Conservation (phyloP, 2,329 filamentous ascomycete genomes). For the Nectriaceae sp. region DNA sequence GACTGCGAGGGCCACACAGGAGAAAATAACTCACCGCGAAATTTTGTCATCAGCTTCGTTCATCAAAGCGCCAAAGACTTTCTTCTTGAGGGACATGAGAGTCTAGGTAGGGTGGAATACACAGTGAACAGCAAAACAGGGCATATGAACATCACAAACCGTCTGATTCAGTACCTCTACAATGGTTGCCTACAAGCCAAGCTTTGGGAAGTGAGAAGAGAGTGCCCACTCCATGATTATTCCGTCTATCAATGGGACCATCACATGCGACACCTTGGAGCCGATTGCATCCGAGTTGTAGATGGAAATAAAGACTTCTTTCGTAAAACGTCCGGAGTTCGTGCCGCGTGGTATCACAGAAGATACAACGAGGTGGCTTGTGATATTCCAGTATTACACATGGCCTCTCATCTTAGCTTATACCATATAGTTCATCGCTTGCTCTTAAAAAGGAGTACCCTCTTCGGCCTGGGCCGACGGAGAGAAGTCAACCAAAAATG, state of each 20-base stretch:
- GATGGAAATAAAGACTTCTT: not conserved
- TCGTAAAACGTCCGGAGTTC: not conserved
- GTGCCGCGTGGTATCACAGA: not conserved
- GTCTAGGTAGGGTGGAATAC: not conserved
- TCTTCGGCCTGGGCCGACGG: not conserved
- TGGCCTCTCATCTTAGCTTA: not conserved
- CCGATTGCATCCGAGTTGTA: not conserved
- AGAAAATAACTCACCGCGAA: not conserved
- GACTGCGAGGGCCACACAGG: not conserved
- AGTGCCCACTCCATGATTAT: not conserved
- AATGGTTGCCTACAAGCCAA: not conserved
- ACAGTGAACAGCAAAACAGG: not conserved
- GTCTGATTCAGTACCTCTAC: not conserved
- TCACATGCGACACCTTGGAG: not conserved
- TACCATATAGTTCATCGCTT: not conserved
- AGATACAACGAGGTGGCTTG: not conserved
- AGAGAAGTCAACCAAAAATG: not conserved
- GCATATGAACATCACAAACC: not conserved
- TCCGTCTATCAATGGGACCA: not conserved
- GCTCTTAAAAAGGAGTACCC: not conserved
- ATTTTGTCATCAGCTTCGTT: not conserved
- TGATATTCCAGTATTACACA: not conserved
- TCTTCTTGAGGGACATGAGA: not conserved
- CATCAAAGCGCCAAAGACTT: constrained; percentile 11
- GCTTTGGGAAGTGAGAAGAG: no score